These are phyloP conservation scores for Climacium dendroides DNA, from an alignment of 225 moss, liverwort and hornwort genomes.

Conservation along the genomic window DNA sequence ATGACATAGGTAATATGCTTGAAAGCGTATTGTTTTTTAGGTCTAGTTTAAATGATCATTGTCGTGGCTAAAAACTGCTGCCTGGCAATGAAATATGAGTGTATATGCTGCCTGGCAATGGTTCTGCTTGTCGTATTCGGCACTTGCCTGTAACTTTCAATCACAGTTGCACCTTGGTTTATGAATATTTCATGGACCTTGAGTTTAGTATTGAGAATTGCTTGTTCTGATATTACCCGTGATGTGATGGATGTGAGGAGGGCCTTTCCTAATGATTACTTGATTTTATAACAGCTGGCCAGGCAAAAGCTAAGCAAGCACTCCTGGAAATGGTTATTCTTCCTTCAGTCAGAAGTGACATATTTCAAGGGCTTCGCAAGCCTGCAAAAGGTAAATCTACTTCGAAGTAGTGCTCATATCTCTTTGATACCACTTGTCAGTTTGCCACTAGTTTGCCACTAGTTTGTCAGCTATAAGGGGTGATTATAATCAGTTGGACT, in stretches of 20 bases:
- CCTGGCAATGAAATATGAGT: not conserved
- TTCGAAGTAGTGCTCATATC: not conserved
- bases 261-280: not conserved
- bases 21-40: not conserved
- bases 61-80: not conserved
- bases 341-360: constrained; percentile 82
- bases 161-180: not conserved
- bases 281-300: constrained; percentile 50
- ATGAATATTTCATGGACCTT: not conserved
- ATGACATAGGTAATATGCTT: constrained; percentile 59
- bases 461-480: not conserved
- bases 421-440: not conserved
- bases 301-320: constrained; percentile 92
- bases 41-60: not conserved
- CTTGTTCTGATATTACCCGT: not conserved
- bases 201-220: not conserved
- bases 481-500: not conserved
- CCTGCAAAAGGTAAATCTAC: constrained; percentile 64
- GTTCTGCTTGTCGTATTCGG: not conserved
- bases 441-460: not conserved
- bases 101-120: not conserved
- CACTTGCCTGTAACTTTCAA: not conserved
- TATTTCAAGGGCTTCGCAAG: constrained; percentile 92
- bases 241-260: not conserved
- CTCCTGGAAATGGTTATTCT: constrained; percentile 90